These are phyloP conservation scores for Lentinula lateritia DNA, from an alignment of 768 basidiomycete genomes.

Conservation along the genomic window DNA sequence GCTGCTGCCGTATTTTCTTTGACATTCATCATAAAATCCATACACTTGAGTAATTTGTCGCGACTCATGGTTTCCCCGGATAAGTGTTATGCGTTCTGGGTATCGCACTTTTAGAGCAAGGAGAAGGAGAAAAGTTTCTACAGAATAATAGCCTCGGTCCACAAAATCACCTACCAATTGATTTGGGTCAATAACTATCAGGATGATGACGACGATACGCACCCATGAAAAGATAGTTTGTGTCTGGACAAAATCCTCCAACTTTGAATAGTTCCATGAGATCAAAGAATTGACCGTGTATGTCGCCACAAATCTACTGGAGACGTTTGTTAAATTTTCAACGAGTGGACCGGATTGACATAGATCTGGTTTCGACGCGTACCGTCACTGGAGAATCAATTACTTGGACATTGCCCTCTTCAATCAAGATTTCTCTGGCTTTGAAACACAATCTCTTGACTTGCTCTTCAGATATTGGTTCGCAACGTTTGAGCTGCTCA, in stretches of 20 bases:
- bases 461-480: constrained; percentile 92
- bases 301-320: constrained; percentile 84
- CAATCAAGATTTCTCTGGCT: constrained; percentile 93
- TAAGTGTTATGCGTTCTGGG: constrained; percentile 94
- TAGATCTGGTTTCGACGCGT: background rate
- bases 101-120: constrained; percentile 96
- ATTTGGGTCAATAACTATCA: constrained; percentile 10
- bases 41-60: constrained; percentile 97
- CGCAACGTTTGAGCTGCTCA: constrained; percentile 87
- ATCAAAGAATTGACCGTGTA: constrained; percentile 97
- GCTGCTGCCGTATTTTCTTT: constrained; percentile 87
- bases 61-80: constrained; percentile 96
- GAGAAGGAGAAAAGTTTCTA: constrained; percentile 92
- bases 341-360: constrained; percentile 9
- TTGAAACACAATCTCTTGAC: constrained; percentile 95
- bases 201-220: constrained; percentile 17
- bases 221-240: constrained; percentile 98
- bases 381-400: constrained; percentile 96
- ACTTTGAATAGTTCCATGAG: constrained; percentile 93
- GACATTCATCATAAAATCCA: constrained; percentile 94
- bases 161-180: constrained; percentile 84
- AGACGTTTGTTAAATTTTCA: background rate
- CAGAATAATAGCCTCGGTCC: constrained; percentile 94
- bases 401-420: constrained; percentile 95
- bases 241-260: constrained; percentile 88